Base-by-base conservation (phyloP, 2,329 filamentous ascomycete genomes). In the Shiraia bambusicola region DNA sequence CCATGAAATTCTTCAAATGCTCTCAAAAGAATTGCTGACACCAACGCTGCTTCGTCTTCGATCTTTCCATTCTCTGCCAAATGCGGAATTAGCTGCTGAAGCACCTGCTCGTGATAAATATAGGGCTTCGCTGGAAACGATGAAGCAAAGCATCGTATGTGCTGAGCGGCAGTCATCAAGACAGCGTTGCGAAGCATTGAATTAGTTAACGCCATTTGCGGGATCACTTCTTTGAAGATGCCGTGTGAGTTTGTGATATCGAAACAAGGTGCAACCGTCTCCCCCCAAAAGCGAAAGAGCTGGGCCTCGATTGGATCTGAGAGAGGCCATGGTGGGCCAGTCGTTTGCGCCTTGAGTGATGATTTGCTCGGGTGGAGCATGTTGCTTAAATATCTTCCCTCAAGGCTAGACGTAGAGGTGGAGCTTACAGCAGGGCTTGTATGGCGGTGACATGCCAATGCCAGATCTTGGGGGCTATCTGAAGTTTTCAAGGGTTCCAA, bases 181-280 rank as follows among this genome's bases (percentile, higher is more conserved):
- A 71, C 63, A 3, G 67, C 66, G 40, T 66, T 66, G 40, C 67
- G 49, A 13, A 76, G 50, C 13, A 73, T 63, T 0, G 70, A 67
- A 28, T 68, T 72, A 17, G 61, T 50, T 3, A 65, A 63, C 6
- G 53, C 49, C 24, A 56, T 37, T 15, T 46, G 45, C 19, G 51
- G 51, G 11, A 52, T 37, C 1, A 45, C 16, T 8, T 42, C 32
- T 14, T 33, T 42, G 15, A 52, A 56, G 4, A 55, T 25, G 6
- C 33, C 37, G 19, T 46, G 24, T 8, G 55, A 39, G 34, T 43
- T 56, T 11, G 36, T 49, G 10, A 49, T 48, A 30, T 56, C 53
- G 22, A 42, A 50, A 24, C 48, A 43, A 19, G 26, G 37, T 2
- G 52, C 30, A 26, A 37, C 45, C 14, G 34, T 44, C 17, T 53